Percentiles rank a stretch among this genome's conserved stretches.
phyloP scores from a whole-genome alignment of 495 filamentous ascomycete species.

The Penicillium pancosmium region DNA sequence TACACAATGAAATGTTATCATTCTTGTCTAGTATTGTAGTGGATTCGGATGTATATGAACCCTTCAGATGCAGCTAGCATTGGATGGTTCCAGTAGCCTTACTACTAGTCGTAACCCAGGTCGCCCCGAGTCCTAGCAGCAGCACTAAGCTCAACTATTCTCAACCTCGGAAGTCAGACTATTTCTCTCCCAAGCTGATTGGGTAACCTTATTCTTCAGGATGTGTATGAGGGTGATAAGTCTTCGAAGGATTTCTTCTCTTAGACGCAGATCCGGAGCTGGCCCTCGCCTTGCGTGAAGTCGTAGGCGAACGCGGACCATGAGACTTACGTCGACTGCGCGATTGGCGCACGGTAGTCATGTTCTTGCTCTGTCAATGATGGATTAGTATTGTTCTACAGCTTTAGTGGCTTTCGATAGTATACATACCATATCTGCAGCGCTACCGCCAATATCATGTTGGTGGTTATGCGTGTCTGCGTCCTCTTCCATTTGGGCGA shows the following conservation, averaged over 20 bases:
- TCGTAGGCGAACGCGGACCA: conserved; percentile 20
- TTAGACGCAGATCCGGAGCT: conserved; percentile 25
- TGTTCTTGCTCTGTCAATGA: not conserved
- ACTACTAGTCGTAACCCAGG: too few species aligned
- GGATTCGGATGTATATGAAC: too few species aligned
- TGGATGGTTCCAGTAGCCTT: too few species aligned
- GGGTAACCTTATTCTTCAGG: not conserved
- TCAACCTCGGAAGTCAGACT: not conserved
- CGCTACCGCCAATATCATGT: not conserved
- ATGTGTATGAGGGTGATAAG: conserved; percentile 5
- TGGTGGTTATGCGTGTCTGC: conserved; percentile 5
- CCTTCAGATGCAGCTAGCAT: too few species aligned
- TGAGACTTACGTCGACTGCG: conserved; percentile 6
- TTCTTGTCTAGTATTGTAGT: too few species aligned
- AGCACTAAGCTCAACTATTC: too few species aligned
- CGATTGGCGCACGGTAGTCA: not conserved
- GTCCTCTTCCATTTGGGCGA: conserved; percentile 15
- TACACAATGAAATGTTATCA: not conserved
- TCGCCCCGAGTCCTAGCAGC: too few species aligned
- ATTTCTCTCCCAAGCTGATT: not conserved
- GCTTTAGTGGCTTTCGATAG: too few species aligned
- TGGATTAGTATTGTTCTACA: not conserved
- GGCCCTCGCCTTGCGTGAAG: conserved; percentile 16
- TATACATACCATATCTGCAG: conserved; percentile 2
- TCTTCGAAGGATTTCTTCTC: conserved; percentile 13